These are phyloP conservation scores for Aspergillus taichungensis DNA, from an alignment of 495 filamentous ascomycete species.

Conservation along the genomic window DNA sequence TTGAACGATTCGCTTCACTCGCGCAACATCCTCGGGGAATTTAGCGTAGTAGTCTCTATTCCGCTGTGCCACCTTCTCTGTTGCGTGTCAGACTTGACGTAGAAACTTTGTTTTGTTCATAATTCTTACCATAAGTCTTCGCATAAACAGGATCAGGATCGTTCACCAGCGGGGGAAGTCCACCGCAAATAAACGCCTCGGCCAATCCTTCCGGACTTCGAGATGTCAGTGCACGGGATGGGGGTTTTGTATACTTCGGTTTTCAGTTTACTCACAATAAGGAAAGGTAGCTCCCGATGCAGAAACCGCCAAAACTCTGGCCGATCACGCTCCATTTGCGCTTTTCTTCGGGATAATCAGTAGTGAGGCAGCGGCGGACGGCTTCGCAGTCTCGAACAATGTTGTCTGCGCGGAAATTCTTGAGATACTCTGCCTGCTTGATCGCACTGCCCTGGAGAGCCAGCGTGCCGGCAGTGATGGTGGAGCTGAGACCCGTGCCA, in stretches of 20 bases:
- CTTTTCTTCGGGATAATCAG: constrained; percentile 58
- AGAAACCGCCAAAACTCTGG: constrained; percentile 91
- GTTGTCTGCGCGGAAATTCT: constrained; percentile 79
- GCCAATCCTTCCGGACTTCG: constrained; percentile 59
- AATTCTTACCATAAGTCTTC: constrained; percentile 46
- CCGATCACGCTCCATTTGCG: constrained; percentile 79
- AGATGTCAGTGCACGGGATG: not conserved
- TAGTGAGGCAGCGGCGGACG: constrained; percentile 62
- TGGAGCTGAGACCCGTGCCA: constrained; percentile 76
- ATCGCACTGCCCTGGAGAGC: constrained; percentile 51
- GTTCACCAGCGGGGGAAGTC: constrained; percentile 65
- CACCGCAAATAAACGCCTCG: constrained; percentile 78
- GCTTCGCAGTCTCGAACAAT: constrained; percentile 87
- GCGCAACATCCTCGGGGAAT: constrained; percentile 71
- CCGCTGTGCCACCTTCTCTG: constrained; percentile 50
- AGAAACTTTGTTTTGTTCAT: not conserved
- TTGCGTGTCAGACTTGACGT: not conserved
- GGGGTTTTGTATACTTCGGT: not conserved
- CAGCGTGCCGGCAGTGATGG: constrained; percentile 63
- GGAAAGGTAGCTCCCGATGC: constrained; percentile 70
- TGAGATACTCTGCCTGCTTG: constrained; percentile 71
- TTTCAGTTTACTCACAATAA: constrained; percentile 42
- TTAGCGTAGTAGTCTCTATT: constrained; percentile 78
- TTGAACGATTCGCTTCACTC: constrained; percentile 55
- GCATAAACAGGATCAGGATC: constrained; percentile 69